Percentiles rank a stretch among this genome's conserved stretches.
Conservation (phyloP, 2,329 filamentous ascomycete genomes). For the Orbilia ellipsospora region DNA sequence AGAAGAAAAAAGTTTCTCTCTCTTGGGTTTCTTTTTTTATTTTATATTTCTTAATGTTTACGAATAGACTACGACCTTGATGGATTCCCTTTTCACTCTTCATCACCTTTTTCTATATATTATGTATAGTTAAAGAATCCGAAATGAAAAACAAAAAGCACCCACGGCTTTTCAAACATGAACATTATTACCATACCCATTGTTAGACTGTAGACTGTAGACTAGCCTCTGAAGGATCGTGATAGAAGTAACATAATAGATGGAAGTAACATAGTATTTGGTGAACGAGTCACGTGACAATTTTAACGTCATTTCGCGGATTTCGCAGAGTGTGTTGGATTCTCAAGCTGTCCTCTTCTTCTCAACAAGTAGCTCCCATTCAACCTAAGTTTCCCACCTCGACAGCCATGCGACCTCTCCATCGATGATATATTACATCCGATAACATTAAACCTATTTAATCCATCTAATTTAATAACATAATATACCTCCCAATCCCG, state of each 20-base stretch:
- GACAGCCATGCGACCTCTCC: not conserved
- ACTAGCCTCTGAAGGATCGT: too few relatives aligned
- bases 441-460: not conserved
- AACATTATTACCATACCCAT: conserved; percentile 1
- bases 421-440: not conserved
- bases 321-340: conserved; percentile 2
- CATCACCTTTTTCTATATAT: conserved; percentile 30
- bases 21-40: conserved; percentile 28
- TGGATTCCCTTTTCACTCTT: conserved; percentile 14
- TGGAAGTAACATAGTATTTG: too few relatives aligned
- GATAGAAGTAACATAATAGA: too few relatives aligned
- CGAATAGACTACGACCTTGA: conserved; percentile 54
- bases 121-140: conserved; percentile 42
- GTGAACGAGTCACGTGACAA: conserved; percentile 22
- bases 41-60: conserved; percentile 44
- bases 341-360: conserved; percentile 15
- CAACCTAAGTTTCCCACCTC: too few relatives aligned
- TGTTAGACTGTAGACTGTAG: not conserved
- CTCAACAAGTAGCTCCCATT: too few relatives aligned
- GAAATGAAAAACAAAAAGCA: conserved; percentile 36
- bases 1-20: conserved; percentile 45
- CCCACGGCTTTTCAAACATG: conserved; percentile 45
- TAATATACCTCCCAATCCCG: too few relatives aligned
- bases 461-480: too few relatives aligned
- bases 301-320: conserved; percentile 24